Evolutionary conservation across 2,329 filamentous ascomycete genomes (phyloP).

Genomic region (Tolypocladium endophyticum): DNA sequence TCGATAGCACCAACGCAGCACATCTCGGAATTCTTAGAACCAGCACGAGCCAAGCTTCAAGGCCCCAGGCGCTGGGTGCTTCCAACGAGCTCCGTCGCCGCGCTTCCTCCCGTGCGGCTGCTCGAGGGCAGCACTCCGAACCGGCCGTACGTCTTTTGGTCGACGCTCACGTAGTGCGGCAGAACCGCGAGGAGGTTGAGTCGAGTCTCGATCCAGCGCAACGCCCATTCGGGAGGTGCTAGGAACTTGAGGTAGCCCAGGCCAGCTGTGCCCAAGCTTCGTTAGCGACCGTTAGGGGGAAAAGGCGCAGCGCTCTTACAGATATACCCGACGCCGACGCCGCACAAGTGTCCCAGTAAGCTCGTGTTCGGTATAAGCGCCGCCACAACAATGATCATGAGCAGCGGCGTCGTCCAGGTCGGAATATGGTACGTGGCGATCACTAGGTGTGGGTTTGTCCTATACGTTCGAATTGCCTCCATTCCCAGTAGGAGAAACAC

Average conservation of each 20-base stretch:
- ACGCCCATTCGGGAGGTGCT: constrained; percentile 76
- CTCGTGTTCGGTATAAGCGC: constrained; percentile 74
- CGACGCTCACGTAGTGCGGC: constrained; percentile 87
- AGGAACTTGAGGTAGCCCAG: constrained; percentile 83
- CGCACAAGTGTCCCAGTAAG: constrained; percentile 77
- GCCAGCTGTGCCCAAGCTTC: constrained; percentile 44
- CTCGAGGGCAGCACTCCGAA: constrained; percentile 74
- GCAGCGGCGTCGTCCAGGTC: constrained; percentile 84
- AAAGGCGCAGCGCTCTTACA: too few relatives aligned
- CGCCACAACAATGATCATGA: constrained; percentile 62
- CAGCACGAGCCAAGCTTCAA: constrained; percentile 25
- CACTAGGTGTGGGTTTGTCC: constrained; percentile 66
- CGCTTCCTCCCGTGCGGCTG: constrained; percentile 26
- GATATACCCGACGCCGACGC: constrained; percentile 73
- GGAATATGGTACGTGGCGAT: constrained; percentile 60
- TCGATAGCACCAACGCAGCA: neutral
- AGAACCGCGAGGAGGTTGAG: constrained; percentile 74
- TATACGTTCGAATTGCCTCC: constrained; percentile 79
- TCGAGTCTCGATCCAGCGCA: constrained; percentile 82
- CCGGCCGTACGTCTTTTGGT: constrained; percentile 90
- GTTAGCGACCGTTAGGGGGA: too few relatives aligned
- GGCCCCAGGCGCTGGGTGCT: constrained; percentile 59
- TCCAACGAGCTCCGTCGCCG: constrained; percentile 48
- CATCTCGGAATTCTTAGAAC: too few relatives aligned
- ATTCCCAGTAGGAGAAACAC: constrained; percentile 78